Evolutionary conservation across 164 flowering plant species (phyloP).

Genomic region (Macadamia tetraphylla): DNA sequence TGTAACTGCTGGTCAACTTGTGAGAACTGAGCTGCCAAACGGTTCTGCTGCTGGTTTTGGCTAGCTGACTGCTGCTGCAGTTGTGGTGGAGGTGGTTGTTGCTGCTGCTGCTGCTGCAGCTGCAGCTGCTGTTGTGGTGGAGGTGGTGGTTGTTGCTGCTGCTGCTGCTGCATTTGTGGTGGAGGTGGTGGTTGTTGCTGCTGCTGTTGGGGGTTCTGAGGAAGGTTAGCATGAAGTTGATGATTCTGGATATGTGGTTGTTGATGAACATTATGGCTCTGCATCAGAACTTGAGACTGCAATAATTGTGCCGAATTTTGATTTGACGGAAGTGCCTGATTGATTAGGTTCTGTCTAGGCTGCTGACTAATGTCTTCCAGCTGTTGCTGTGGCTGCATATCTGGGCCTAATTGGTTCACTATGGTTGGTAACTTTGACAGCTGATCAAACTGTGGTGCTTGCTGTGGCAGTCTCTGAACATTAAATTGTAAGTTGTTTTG

Average conservation of each 20-base stretch:
- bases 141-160: neutral
- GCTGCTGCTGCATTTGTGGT: neutral
- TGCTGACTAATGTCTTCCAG: constrained; percentile 49
- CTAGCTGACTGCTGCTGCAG: constrained; percentile 25
- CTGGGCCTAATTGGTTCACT: constrained; percentile 37
- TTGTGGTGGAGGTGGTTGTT: constrained; percentile 23
- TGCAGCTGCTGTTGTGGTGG: neutral
- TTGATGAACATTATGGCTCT: constrained; percentile 31
- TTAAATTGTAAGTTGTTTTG: constrained; percentile 53
- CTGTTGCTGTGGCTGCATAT: constrained; percentile 57
- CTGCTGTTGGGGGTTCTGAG: constrained; percentile 30
- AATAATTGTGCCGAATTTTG: constrained; percentile 54
- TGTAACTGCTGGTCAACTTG: constrained; percentile 52
- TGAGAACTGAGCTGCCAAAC: constrained; percentile 30
- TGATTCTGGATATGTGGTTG: constrained; percentile 46
- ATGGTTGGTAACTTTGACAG: constrained; percentile 46
- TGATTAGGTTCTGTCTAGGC: constrained; percentile 44
- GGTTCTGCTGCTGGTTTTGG: constrained; percentile 45
- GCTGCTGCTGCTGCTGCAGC: constrained; percentile 17
- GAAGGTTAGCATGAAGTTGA: constrained; percentile 49
- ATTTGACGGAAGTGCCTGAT: constrained; percentile 40
- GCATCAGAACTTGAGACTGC: constrained; percentile 44
- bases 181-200: neutral
- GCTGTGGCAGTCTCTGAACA: constrained; percentile 52
- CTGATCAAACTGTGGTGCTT: constrained; percentile 59